Conservation (phyloP, 2,329 filamentous ascomycete species). For the Zymoseptoria pseudotritici region DNA sequence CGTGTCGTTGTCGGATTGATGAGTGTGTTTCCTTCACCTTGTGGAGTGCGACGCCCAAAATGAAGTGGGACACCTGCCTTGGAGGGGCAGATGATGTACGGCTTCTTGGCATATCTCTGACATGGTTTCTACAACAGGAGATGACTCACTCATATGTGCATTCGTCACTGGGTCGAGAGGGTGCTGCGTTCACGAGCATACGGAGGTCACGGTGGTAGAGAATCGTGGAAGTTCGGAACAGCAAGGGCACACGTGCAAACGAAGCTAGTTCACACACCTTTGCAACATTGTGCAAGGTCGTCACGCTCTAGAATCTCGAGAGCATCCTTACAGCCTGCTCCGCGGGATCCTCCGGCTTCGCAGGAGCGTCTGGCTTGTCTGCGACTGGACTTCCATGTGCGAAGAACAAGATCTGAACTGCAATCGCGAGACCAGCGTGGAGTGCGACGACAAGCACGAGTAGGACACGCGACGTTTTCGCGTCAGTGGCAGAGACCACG, state of each 20-base stretch:
- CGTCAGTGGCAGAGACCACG: constrained; percentile 85
- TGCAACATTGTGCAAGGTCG: neutral
- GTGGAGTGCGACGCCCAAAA: constrained; percentile 11
- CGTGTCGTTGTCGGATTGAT: neutral
- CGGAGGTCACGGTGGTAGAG: neutral
- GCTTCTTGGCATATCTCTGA: neutral
- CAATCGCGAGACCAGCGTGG: constrained; percentile 82
- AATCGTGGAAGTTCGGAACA: too few species aligned
- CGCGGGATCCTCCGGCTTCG: constrained; percentile 7
- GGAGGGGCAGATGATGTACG: neutral
- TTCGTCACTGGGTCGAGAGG: neutral
- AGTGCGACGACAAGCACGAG: constrained; percentile 75
- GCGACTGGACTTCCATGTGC: constrained; percentile 46
- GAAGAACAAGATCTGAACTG: constrained; percentile 97
- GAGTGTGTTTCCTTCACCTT: neutral
- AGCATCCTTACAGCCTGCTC: constrained; percentile 9
- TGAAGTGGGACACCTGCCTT: neutral
- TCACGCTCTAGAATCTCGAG: neutral
- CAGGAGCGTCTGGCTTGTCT: constrained; percentile 10
- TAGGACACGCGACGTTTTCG: constrained; percentile 81
- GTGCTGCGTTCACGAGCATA: neutral
- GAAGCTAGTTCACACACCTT: neutral
- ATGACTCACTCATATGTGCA: neutral
- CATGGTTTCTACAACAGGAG: neutral
- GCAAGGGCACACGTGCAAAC: neutral